phyloP scores from a whole-genome alignment of 306 rosid species.

The Sicyos baderoa region DNA sequence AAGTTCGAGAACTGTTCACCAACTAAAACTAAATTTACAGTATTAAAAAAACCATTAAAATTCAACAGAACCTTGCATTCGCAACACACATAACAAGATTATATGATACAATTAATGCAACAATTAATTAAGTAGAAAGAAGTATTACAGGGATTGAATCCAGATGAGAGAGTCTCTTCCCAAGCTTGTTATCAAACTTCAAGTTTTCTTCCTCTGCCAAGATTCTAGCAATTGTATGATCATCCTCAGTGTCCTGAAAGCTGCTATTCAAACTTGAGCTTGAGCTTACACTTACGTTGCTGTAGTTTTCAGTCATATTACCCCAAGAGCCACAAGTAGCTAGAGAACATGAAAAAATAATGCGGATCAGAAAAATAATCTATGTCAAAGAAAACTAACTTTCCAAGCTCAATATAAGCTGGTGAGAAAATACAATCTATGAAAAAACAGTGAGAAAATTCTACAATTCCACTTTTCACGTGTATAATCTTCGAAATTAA shows the following conservation, averaged over 20 bases:
- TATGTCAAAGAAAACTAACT: conserved; percentile 2
- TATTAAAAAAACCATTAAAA: not conserved
- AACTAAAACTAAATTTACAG: not conserved
- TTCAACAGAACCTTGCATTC: conserved; percentile 7
- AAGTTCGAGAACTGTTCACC: not conserved
- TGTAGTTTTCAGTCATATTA: conserved; percentile 51
- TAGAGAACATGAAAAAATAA: conserved; percentile 16
- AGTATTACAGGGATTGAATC: conserved; percentile 79
- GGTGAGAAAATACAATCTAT: too few relatives aligned
- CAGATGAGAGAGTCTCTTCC: conserved; percentile 83
- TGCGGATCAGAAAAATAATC: not conserved
- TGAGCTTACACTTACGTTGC: conserved; percentile 76
- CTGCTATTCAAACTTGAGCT: conserved; percentile 83
- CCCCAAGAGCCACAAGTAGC: conserved; percentile 19
- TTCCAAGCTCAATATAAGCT: not conserved
- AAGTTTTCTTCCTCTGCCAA: conserved; percentile 54
- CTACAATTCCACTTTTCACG: not conserved
- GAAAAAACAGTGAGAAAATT: not conserved
- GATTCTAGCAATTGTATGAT: conserved; percentile 68
- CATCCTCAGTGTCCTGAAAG: conserved; percentile 78
- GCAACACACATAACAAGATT: not conserved
- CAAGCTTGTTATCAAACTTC: conserved; percentile 43
- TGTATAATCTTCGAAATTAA: not conserved
- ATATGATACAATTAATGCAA: not conserved
- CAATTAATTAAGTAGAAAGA: not conserved